Base-by-base conservation (phyloP, 257 asterid genomes). In the Penstemon barbatus region DNA sequence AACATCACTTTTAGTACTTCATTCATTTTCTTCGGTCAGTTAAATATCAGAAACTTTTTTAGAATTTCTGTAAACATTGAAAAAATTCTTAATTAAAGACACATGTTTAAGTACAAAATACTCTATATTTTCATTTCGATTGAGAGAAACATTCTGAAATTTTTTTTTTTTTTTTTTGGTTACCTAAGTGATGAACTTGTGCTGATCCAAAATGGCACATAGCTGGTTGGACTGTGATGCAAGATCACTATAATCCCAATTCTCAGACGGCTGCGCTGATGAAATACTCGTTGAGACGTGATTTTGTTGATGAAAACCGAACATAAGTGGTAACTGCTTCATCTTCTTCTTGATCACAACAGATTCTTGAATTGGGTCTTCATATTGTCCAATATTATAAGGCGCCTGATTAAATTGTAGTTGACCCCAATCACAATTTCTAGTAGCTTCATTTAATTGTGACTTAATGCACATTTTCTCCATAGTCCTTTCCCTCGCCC, bases 401-500 rank as follows among this genome's bases (percentile, higher is more conserved):
- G 9, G 54, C 61, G 1, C 5, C 33, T 25, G 54, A 49, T 49
- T 2, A 25, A 25, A 25, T 25, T 25, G 33, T 25, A 25, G 3
- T 25, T 25, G 33, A 25, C 33, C 2, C 33, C 33, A 25, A 25
- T 25, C 2, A 25, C 33, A 25, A 25, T 25, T 25, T 25, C 33
- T 1, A 25, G 33, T 25, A 25, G 65, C 75, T 55, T 65, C 81
- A 74, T 50, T 77, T 1, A 81, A 70, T 41, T 78, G 80, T 65
- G 60, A 40, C 59, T 79, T 80, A 71, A 77, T 73, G 74, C 80
- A 75, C 78, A 65, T 70, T 70, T 89, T 89, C 80, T 79, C 86
- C 11, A 79, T 82, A 0, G 98, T 88, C 72, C 97, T 85, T 76
- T 86, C 97, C 63, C 98, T 83, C 15, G 98, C 98, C 74, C 97